Base-by-base conservation (phyloP, 1,139 yeast genomes). In the Diutina siamensis region DNA sequence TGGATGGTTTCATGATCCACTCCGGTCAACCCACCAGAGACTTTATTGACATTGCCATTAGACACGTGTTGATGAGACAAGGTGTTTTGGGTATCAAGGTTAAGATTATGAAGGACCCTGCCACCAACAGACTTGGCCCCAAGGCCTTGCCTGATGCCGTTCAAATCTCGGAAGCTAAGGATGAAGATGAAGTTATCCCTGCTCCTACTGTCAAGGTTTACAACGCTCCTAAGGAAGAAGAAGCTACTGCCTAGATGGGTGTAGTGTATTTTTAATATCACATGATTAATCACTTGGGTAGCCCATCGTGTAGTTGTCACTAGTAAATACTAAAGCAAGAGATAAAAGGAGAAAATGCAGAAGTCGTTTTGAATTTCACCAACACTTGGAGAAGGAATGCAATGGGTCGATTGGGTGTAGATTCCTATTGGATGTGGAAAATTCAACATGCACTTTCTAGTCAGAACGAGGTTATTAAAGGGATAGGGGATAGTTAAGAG, bases 1-100 rank as follows among this genome's bases (percentile, higher is more conserved):
- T 94, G 69, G 97, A 92, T 71, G 98, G 98, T 80, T 92, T 92
- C 95, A 87, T 92, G 94, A 94, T 92, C 80, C 98, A 92, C 94
- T 87, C 97, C 66, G 98, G 98, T 86, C 98, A 92, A 80, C 98
- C 98, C 78, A 94, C 92, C 74, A 83, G 78, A 64, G 98, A 92
- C 70, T 92, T 92, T 82, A 92, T 92, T 71, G 98, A 92, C 76
- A 77, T 83, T 70, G 98, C 98, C 63, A 88, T 95, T 71, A 89
- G 99, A 79, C 98, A 94, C 92, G 98, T 92, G 64, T 80, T 92
- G 72, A 86, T 92, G 80, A 89, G 97, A 83, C 98, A 92, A 79
- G 99, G 99, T 87, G 97, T 92, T 59, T 83, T 92, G 68, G 99
- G 99, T 83, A 84, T 92, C 71, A 92, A 85, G 82, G 97, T 92